Conservation (phyloP, 2,329 filamentous ascomycete species). For the Exserohilum turcica region DNA sequence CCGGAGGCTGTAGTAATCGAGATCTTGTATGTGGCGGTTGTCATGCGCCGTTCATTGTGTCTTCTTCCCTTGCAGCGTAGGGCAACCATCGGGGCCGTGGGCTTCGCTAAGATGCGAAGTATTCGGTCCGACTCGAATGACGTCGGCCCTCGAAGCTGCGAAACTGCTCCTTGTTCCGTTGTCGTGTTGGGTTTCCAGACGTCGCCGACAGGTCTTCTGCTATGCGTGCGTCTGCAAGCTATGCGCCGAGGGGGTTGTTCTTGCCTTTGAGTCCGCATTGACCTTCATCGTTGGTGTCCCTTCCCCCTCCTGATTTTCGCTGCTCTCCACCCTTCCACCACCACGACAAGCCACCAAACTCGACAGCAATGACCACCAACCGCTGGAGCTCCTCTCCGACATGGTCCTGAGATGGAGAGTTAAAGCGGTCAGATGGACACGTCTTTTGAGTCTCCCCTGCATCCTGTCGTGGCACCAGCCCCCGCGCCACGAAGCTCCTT, state of each 20-base stretch:
- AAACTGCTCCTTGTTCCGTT: neutral
- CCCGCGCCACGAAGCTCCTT: neutral
- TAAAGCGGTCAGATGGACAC: neutral
- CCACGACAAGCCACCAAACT: neutral
- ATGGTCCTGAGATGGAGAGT: neutral
- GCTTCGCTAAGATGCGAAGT: conserved; percentile 2
- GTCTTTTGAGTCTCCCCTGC: conserved; percentile 1
- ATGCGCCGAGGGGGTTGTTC: neutral
- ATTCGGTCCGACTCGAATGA: conserved; percentile 11
- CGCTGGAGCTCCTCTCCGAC: neutral
- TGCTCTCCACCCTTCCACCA: neutral
- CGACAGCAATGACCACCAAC: neutral
- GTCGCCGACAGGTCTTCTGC: neutral
- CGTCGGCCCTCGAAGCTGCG: neutral
- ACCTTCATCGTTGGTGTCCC: neutral
- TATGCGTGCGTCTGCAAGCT: neutral
- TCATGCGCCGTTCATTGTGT: neutral
- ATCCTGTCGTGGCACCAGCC: neutral
- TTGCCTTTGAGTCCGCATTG: conserved; percentile 1
- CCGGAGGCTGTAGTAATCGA: neutral
- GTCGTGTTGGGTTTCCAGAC: neutral
- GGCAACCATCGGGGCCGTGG: neutral
- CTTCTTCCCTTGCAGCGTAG: neutral
- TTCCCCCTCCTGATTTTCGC: conserved; percentile 7
- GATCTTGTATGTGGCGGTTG: neutral